Base-by-base conservation (phyloP, 805 yeast species). In the Ogataea allantospora region DNA sequence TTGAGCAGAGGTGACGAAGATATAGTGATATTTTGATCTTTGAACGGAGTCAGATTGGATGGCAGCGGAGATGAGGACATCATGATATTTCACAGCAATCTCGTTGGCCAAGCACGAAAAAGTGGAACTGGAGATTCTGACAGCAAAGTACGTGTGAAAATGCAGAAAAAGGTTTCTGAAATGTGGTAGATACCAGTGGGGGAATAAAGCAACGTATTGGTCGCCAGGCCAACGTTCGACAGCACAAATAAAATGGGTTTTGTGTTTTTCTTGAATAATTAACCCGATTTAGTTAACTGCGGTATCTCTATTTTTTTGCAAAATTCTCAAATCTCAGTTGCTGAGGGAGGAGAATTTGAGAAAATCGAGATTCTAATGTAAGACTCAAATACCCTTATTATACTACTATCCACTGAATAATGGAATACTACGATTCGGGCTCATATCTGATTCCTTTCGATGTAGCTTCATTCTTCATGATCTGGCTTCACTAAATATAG, bases 1-100 rank as follows among this genome's bases (percentile, higher is more conserved):
- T 40, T 30, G 18, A 46, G 35, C 20, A 54, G 33, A 5, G 60
- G 58, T 3, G 61, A 48, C 9, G 62, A 54, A 6, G 51, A 40
- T 12, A 54, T 40, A 14, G 43, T 41, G 14, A 38, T 26, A 30
- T 43, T 37, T 27, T 44, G 42, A 23, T 43, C 49, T 21, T 45
- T 43, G 24, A 50, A 45, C 10, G 51, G 44, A 14, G 48, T 40
- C 19, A 44, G 33, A 36, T 46, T 49, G 32, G 48, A 44, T 16
- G 44, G 49, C 19, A 57, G 62, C 33, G 65, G 65, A 30, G 63
- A 58, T 48, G 65, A 60, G 40, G 65, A 57, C 65, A 60, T 60
- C 65, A 60, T 60, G 26, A 43, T 20, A 12, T 13, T 18, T 27
- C 35, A 21, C 26, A 36, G 28, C 34, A 22, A 30, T 25, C 31